Base-by-base conservation (phyloP, 768 basidiomycete genomes). In the Hypsizygus marmoreus region DNA sequence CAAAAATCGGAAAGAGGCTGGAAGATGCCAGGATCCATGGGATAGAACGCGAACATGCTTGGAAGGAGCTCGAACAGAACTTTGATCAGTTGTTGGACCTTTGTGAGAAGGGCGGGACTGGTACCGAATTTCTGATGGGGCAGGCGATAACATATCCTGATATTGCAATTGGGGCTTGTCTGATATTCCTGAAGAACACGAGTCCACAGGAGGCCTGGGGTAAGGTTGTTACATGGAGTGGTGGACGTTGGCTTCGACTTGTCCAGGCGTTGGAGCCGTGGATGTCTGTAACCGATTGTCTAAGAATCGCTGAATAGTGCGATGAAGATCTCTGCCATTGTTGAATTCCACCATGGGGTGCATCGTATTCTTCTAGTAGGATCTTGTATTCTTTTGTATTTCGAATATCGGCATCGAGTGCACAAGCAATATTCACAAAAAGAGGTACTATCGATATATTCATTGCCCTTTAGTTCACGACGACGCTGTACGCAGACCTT, bases 401-500 rank as follows among this genome's bases (percentile, higher is more conserved):
- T n/a, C n/a, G n/a, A n/a, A n/a, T n/a, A n/a, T n/a, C n/a, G n/a
- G n/a, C n/a, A n/a, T n/a, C n/a, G n/a, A n/a, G n/a, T n/a, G n/a
- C n/a, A n/a, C n/a, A n/a, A n/a, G n/a, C n/a, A n/a, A n/a, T n/a
- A n/a, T n/a, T n/a, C n/a, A n/a, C n/a, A n/a, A n/a, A n/a, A n/a
- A n/a, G n/a, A n/a, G n/a, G n/a, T 31, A 30, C 16, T 30, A 13
- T 14, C n/a, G n/a, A 23, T 13, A 37, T 19, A 12, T 11, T 10
- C 10, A 2, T 44, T 23, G 4, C 12, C 19, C 10, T 28, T 66
- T 55, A 80, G 57, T 72, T 69, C 56, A 81, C 72, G 1, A 61
- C 65, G 33, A 80, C 44, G 44, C 69, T 74, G 59, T 74, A 81
- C 1, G 71, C 57, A 40, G 70, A 66, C 4, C 79, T 81, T 26